Evolutionary conservation across 345 rosid species (phyloP).

Genomic region (Carallia pectinifolia): DNA sequence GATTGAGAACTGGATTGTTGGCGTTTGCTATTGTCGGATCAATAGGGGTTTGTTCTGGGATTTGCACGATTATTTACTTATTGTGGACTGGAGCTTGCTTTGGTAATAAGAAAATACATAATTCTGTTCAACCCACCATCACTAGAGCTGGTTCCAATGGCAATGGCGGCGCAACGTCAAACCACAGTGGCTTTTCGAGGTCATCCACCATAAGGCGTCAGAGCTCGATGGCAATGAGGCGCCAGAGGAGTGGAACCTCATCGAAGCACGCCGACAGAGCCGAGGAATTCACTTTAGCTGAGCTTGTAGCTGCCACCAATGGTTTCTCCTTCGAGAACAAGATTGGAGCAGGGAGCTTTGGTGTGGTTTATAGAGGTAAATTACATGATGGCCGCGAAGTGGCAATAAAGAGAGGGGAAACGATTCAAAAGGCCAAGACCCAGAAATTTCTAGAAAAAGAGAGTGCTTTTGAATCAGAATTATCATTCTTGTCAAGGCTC

Average conservation of each 20-base stretch:
- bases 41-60: conserved; percentile 56
- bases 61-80: conserved; percentile 61
- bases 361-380: conserved; percentile 76
- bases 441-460: conserved; percentile 91
- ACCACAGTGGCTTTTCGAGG: conserved; percentile 51
- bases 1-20: conserved; percentile 55
- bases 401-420: conserved; percentile 87
- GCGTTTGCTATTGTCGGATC: conserved; percentile 77
- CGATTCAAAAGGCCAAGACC: conserved; percentile 33
- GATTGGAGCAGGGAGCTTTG: conserved; percentile 89
- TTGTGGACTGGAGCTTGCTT: conserved; percentile 78
- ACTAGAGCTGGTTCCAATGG: conserved; percentile 61
- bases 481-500: conserved; percentile 77
- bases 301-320: conserved; percentile 75
- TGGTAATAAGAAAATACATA: conserved; percentile 79
- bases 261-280: conserved; percentile 78
- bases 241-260: conserved; percentile 95
- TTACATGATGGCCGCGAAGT: conserved; percentile 74
- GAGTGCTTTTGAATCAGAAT: conserved; percentile 82
- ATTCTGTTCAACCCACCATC: conserved; percentile 90
- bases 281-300: conserved; percentile 64
- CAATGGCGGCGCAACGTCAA: conserved; percentile 45
- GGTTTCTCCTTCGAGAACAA: conserved; percentile 72
- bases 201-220: conserved; percentile 74
- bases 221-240: conserved; percentile 68